Conservation (phyloP, 192 early-diverging fungal genomes). For the Coemansia reversa region DNA sequence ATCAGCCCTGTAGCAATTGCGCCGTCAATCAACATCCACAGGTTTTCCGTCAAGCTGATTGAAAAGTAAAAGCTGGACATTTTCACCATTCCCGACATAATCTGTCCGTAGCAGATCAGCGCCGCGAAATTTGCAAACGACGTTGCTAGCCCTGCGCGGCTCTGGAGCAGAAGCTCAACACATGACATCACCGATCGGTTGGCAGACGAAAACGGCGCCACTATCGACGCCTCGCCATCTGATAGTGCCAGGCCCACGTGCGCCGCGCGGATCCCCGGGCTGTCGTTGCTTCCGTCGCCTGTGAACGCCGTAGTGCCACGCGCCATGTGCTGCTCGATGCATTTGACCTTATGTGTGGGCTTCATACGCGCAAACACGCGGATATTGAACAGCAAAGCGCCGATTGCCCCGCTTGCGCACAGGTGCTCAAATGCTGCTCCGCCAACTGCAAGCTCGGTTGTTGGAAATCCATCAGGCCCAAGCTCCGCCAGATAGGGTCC, state of each 20-base stretch:
- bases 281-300: slow-evolving; percentile 85
- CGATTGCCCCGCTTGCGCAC: slow-evolving; percentile 48
- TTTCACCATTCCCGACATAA: slow-evolving; percentile 52
- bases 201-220: slow-evolving; percentile 74
- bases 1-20: slow-evolving; percentile 55
- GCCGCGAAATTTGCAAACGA: slow-evolving; percentile 67
- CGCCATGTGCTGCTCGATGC: slow-evolving; percentile 74
- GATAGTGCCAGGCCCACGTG: slow-evolving; percentile 80
- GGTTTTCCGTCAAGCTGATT: slow-evolving; percentile 56
- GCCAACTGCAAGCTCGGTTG: slow-evolving; percentile 70
- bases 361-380: slow-evolving; percentile 81
- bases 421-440: slow-evolving; percentile 66
- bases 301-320: slow-evolving; percentile 76
- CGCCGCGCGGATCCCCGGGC: slow-evolving; percentile 75
- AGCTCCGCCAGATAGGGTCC: slow-evolving; percentile 10
- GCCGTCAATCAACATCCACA: slow-evolving; percentile 72
- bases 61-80: slow-evolving; percentile 64
- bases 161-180: slow-evolving; percentile 55
- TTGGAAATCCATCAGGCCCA: slow-evolving; percentile 48
- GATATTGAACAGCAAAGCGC: slow-evolving; percentile 61
- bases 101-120: slow-evolving; percentile 61
- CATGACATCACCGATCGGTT: slow-evolving; percentile 64
- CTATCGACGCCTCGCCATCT: slow-evolving; percentile 78
- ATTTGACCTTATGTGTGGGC: slow-evolving; percentile 72
- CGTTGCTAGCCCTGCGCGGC: slow-evolving; percentile 59